Conservation (phyloP, 2,329 filamentous ascomycete genomes). For the Proliferodiscus dingleyae region DNA sequence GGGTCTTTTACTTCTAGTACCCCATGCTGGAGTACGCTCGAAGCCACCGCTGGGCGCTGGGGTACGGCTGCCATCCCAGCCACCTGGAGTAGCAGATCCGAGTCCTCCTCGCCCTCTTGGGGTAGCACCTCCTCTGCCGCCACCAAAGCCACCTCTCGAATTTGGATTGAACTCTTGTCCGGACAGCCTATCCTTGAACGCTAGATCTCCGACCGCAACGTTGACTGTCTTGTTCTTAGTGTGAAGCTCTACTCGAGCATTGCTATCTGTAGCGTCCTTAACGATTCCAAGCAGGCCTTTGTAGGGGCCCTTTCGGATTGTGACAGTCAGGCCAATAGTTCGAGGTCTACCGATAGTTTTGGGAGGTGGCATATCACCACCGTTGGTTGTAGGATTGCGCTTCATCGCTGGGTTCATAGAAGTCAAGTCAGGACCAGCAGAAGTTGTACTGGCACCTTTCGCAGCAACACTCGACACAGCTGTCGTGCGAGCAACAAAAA, state of each 20-base stretch:
- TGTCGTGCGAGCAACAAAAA: conserved; percentile 80
- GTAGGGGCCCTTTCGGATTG: conserved; percentile 78
- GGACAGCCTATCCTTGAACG: conserved; percentile 78
- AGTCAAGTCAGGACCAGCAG: conserved; percentile 69
- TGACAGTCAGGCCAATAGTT: conserved; percentile 86
- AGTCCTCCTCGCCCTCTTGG: conserved; percentile 41
- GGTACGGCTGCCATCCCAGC: conserved; percentile 67
- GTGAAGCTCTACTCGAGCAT: conserved; percentile 87
- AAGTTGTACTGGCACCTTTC: conserved; percentile 67
- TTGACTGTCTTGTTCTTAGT: conserved; percentile 90
- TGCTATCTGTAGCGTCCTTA: conserved; percentile 83
- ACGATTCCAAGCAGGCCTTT: conserved; percentile 94
- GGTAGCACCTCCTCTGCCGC: conserved; percentile 40
- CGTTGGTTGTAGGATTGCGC: conserved; percentile 54
- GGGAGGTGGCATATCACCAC: conserved; percentile 58
- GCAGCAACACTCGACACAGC: conserved; percentile 91
- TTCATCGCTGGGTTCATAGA: conserved; percentile 91
- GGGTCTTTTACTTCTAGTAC: conserved; percentile 56
- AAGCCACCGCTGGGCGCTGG: conserved; percentile 56
- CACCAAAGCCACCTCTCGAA: conserved; percentile 39
- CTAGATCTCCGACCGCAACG: conserved; percentile 74
- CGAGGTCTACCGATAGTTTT: conserved; percentile 74
- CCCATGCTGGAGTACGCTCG: conserved; percentile 75
- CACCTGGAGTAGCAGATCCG: conserved; percentile 42
- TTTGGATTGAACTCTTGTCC: conserved; percentile 74